Evolutionary conservation across 2,329 filamentous ascomycete genomes (phyloP), one percentile per base, ranked within the genome.

Genomic region (Ophiocordyceps unilateralis): DNA sequence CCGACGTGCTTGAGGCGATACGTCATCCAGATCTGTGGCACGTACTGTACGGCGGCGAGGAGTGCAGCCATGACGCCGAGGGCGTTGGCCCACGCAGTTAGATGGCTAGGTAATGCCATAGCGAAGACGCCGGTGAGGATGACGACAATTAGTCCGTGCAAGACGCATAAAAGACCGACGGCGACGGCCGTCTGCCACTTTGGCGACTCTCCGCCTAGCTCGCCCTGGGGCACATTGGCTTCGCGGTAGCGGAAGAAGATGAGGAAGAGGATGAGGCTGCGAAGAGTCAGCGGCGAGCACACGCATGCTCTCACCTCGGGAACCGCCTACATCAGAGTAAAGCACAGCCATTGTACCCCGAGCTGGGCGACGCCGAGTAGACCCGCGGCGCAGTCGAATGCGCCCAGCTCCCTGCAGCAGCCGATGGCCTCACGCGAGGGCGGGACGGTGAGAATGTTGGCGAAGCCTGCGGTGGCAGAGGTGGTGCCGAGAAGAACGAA

Each of bases 401-500:
- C 74, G 44, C 78, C 83, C 38, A 96, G 74, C 53, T 85, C 76
- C 53, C 72, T 81, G 62, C 91, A 98, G 62, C 91, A 98, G 43
- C 73, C 74, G 47, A 95, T 80, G 58, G 94, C 88, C 44, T 77
- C 72, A 28, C 84, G 76, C 44, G 85, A 94, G 45, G 78, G 75
- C n/a, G 85, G 83, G 14, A 94, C 74, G 1, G 85, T 81, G 43
- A 96, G 67, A 56, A 98, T 95, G 57, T 96, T 96, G 49, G 84
- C 85, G 54, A 98, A 86, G 22, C 84, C 83, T 40, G 83, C 84
- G 42, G 83, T 93, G 52, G 83, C 83, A 8, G 86, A 93, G 1
- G 89, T 89, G 22, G 83, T 85, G 46, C 91, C 91, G n/a, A 98
- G 76, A 2, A 96, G 74, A 49, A 98, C 79, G 57, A 94, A 98